Evolutionary conservation across 306 rosid genomes (phyloP).

Genomic region (Dryas alaskensis): DNA sequence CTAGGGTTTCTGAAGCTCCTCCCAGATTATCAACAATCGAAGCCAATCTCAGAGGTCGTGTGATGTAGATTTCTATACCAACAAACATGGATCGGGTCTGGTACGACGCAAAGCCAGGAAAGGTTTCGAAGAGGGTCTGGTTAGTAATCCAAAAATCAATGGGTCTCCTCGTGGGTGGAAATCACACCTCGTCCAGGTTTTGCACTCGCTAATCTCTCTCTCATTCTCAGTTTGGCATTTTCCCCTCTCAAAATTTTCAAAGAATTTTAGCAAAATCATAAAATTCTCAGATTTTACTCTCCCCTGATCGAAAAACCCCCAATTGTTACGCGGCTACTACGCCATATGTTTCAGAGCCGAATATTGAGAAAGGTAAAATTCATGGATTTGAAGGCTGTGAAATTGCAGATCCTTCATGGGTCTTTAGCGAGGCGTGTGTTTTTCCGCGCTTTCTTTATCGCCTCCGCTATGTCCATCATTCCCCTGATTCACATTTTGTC

Average conservation of each 20-base stretch:
- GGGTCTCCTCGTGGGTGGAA: constrained; percentile 96
- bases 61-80: constrained; percentile 5
- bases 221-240: constrained; percentile 25
- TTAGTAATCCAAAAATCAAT: constrained; percentile 74
- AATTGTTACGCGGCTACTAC: background rate
- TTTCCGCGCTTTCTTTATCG: constrained; percentile 52
- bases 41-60: background rate
- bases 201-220: constrained; percentile 64
- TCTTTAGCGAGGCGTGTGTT: constrained; percentile 49
- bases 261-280: background rate
- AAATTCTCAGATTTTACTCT: background rate
- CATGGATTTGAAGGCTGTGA: constrained; percentile 50
- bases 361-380: constrained; percentile 1
- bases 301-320: background rate
- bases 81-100: constrained; percentile 38
- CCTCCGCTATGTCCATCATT: constrained; percentile 54
- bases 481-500: constrained; percentile 53
- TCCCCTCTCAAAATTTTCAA: constrained; percentile 11
- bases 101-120: constrained; percentile 47
- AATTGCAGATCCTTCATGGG: constrained; percentile 45
- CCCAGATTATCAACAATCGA: background rate
- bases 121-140: constrained; percentile 61
- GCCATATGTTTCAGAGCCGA: constrained; percentile 9
- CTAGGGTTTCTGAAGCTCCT: background rate
- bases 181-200: constrained; percentile 93